Base-by-base conservation (phyloP, 371 early-diverging fungal species). In the Lichtheimia ornata region DNA sequence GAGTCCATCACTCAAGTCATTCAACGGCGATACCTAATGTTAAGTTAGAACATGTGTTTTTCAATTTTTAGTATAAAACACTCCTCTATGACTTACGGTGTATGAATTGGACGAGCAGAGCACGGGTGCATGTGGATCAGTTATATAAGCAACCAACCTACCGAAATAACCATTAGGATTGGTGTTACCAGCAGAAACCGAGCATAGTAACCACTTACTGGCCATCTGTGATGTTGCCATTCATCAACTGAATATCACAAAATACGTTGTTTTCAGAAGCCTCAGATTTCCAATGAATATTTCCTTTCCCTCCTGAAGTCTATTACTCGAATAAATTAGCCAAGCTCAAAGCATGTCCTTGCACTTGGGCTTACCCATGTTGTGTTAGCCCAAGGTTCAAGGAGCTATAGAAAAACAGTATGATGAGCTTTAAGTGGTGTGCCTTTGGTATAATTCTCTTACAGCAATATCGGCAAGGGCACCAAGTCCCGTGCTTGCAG, bases 231-330 rank as follows among this genome's bases (percentile, higher is more conserved):
- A 13, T 54, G n/a, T 25, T n/a, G n/a, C 54, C 54, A 22, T 54
- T 54, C 54, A 54, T 54, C 40, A 54, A 22, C 13, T 54, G 54
- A 41, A 54, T 54, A 54, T 54, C 41, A 12, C 54, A 54, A 6
- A 40, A 2, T 20, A 1, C 11, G 3, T 30, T 40, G 22, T 5
- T 17, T 40, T 54, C 54, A 20, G 15, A 13, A n/a, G 17, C 54
- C 4, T 54, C 54, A 18, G 40, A 35, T 17, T 17, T 40, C 54
- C 54, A 54, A 20, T 20, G 30, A 54, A 54, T 41, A 18, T 27
- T 41, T 18, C 41, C 54, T 9, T 30, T 17, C 18, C 54, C 54
- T 5, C 54, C 54, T 17, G 54, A 54, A 6, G 5, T 27, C 35
- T 35, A 35, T 35, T 9, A 9, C 22, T 22, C 6, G 35, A 35